A percentile compares a stretch with the other conserved stretches of the same genome.
Conservation (phyloP, 2,329 filamentous ascomycete genomes). For the Sarocladiaceae sp. region DNA sequence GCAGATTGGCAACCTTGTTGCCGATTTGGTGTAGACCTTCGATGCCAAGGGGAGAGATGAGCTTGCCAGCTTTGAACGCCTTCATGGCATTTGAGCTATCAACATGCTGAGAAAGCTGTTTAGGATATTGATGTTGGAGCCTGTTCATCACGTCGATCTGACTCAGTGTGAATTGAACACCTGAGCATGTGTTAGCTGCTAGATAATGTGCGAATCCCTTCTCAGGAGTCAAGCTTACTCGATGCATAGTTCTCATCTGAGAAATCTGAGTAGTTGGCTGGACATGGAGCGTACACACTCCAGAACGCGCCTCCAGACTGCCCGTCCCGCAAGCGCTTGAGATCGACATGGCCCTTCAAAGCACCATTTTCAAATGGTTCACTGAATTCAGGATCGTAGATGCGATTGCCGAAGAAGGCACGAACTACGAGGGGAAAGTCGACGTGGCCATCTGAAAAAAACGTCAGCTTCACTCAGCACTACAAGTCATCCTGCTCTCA, state of each 20-base stretch:
- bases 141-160: slow-evolving; percentile 72
- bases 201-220: background rate
- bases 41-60: slow-evolving; percentile 76
- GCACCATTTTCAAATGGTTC: slow-evolving; percentile 68
- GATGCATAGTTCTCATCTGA: slow-evolving; percentile 53
- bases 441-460: slow-evolving; percentile 72
- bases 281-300: slow-evolving; percentile 81
- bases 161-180: slow-evolving; percentile 63
- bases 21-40: slow-evolving; percentile 94
- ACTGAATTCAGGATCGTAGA: slow-evolving; percentile 72
- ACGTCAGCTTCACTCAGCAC: background rate
- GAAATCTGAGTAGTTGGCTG: slow-evolving; percentile 66
- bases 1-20: slow-evolving; percentile 72
- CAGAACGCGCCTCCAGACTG: slow-evolving; percentile 84
- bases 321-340: slow-evolving; percentile 69
- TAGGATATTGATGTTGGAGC: slow-evolving; percentile 59
- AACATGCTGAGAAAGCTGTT: slow-evolving; percentile 62
- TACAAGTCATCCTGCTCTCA: background rate
- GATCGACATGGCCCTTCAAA: slow-evolving; percentile 68
- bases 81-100: slow-evolving; percentile 58
- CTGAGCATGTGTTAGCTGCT: slow-evolving; percentile 24
- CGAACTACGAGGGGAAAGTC: slow-evolving; percentile 77
- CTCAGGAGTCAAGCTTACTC: background rate
- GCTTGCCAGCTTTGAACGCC: slow-evolving; percentile 55
- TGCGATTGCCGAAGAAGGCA: slow-evolving; percentile 65